Evolutionary conservation across 371 early-diverging fungal genomes (phyloP).

Genomic region (Zychaea mexicana): DNA sequence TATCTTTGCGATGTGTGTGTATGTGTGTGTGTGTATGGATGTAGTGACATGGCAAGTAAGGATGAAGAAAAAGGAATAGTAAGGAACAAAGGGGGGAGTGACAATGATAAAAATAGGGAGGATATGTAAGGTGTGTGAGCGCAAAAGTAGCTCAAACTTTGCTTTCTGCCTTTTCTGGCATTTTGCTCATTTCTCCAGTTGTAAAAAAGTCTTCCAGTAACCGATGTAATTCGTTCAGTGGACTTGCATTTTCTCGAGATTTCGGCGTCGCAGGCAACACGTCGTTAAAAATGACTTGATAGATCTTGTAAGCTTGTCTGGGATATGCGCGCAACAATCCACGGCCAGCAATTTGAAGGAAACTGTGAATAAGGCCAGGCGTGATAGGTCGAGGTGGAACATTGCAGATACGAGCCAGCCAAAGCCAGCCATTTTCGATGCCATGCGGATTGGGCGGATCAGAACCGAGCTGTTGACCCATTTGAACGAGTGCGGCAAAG

Average conservation of each 20-base stretch:
- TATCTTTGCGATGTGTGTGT: no score
- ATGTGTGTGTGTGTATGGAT: no score
- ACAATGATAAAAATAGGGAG: no score
- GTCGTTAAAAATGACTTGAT: conserved; percentile 25
- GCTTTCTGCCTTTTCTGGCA: conserved; percentile 6
- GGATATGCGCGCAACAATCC: conserved; percentile 36
- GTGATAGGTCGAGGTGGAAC: conserved; percentile 75
- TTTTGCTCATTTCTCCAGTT: conserved; percentile 9
- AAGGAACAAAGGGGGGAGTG: no score
- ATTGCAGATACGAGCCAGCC: conserved; percentile 81
- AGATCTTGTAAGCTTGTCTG: conserved; percentile 35
- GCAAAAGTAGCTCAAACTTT: background rate
- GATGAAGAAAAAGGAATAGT: no score
- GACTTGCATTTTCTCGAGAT: conserved; percentile 18
- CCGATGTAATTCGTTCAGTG: conserved; percentile 9
- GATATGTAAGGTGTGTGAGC: background rate
- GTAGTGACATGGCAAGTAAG: no score
- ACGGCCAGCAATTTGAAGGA: conserved; percentile 61
- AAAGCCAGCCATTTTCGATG: conserved; percentile 73
- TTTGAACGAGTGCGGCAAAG: conserved; percentile 79
- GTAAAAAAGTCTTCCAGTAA: conserved; percentile 15
- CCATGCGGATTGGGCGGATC: conserved; percentile 58
- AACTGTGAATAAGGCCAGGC: conserved; percentile 63
- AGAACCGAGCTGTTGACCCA: conserved; percentile 36
- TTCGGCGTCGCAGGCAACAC: conserved; percentile 24